Evolutionary conservation across 805 yeast species (phyloP).

Genomic region (Cyberlindnera mrakii): DNA sequence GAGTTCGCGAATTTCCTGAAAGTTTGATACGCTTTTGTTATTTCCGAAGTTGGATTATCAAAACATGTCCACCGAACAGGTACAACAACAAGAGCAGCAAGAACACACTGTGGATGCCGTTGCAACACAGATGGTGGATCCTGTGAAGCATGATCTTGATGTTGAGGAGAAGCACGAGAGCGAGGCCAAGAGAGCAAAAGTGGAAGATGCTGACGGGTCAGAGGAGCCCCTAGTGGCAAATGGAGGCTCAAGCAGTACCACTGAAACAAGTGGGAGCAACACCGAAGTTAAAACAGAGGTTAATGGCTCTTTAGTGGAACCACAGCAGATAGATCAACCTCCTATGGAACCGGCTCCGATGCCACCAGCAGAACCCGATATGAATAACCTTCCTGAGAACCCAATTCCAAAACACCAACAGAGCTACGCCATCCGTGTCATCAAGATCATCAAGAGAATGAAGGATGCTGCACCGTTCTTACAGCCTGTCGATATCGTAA

Average conservation of each 20-base stretch:
- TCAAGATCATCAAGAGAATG: constrained; percentile 82
- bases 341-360: constrained; percentile 59
- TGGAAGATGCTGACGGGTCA: constrained; percentile 2
- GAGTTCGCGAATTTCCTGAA: neutral
- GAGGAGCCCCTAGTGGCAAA: neutral
- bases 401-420: constrained; percentile 83
- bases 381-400: constrained; percentile 55
- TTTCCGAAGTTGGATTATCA: constrained; percentile 3
- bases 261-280: neutral
- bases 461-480: constrained; percentile 91
- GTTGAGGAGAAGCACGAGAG: constrained; percentile 3
- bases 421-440: constrained; percentile 68
- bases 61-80: neutral
- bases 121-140: neutral
- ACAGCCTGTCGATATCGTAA: constrained; percentile 84
- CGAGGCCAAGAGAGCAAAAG: constrained; percentile 6
- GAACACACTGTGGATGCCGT: neutral
- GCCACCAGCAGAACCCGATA: constrained; percentile 69
- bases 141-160: constrained; percentile 8
- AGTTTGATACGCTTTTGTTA: constrained; percentile 1
- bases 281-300: neutral
- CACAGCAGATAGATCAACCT: neutral
- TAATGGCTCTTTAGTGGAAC: neutral
- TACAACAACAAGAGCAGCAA: neutral
- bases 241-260: neutral